Base-by-base conservation (phyloP, 2,329 filamentous ascomycete genomes). In the Sclerotinia nivalis region DNA sequence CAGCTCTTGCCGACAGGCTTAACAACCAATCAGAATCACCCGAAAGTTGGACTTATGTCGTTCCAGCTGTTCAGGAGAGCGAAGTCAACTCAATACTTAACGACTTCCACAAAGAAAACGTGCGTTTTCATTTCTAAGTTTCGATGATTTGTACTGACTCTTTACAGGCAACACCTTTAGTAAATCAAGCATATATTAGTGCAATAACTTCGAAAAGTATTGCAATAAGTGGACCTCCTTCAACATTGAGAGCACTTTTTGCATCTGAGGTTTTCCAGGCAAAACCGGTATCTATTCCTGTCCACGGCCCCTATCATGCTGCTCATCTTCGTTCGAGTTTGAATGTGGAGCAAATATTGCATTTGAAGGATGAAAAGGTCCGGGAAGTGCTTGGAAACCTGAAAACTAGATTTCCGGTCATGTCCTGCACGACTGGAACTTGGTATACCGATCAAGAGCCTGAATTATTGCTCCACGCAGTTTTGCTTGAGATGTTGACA, bases 11-110 rank as follows among this genome's bases (percentile, higher is more conserved):
- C 10, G 69, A 72, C 3, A 71, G 69, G 15, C 70, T 74, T 2
- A 68, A 72, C 12, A 69, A 81, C 9, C 73, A 80, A 10, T 72
- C 64, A 31, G 80, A 80, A n/a, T 77, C 77, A 52, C 86, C 86
- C 22, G 84, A 88, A 73, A 86, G 86, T 75, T 92, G 90, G 90
- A 90, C 89, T 10, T 88, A 86, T 70, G 86, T 91, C 72, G 83
- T 91, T 67, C 83, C 88, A n/a, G 85, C 83, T 58, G 81, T 85
- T 56, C 83, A 81, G 56, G 85, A 88, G 72, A 78, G 82, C 49
- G 81, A 84, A 28, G 85, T 85, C 6, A 83, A 82, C 74, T 80
- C 80, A 55, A 82, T 83, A 20, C 81, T 91, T 13, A 80, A 79
- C 56, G 81, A 83, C n/a, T 91, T 91, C 80, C 85, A 91, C 78